These are phyloP conservation scores for Colletotrichum orbiculare DNA, from an alignment of 2,329 filamentous ascomycete genomes.

Conservation along the genomic window DNA sequence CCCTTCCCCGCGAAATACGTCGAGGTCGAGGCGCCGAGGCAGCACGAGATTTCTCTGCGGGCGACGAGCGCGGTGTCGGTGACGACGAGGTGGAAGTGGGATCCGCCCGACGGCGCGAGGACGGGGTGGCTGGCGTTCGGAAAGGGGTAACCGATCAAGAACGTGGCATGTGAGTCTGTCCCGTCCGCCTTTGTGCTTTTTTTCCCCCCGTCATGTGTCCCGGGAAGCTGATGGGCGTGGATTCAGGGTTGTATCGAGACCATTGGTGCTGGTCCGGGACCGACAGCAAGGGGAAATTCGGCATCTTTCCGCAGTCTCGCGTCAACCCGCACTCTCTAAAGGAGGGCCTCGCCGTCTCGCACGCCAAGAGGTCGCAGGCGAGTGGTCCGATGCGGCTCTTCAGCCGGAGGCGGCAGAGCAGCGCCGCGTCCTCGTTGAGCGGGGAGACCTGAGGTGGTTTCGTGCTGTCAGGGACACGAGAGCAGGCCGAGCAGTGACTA, in stretches of 20 bases:
- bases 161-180: conserved; percentile 47
- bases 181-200: neutral
- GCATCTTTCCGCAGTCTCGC: conserved; percentile 53
- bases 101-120: conserved; percentile 29
- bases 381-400: conserved; percentile 21
- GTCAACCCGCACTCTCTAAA: conserved; percentile 43
- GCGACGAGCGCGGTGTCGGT: conserved; percentile 32
- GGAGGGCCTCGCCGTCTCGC: conserved; percentile 1
- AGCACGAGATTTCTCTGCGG: conserved; percentile 32
- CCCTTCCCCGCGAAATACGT: conserved; percentile 44
- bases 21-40: conserved; percentile 42
- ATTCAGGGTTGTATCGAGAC: conserved; percentile 45
- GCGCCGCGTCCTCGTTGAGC: conserved; percentile 17
- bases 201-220: too few species aligned
- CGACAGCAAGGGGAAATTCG: conserved; percentile 51
- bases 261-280: conserved; percentile 56
- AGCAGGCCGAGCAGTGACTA: too few species aligned
- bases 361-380: conserved; percentile 4
- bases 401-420: conserved; percentile 12
- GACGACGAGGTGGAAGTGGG: conserved; percentile 47
- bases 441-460: neutral
- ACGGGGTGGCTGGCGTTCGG: conserved; percentile 46
- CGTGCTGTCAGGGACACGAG: too few species aligned
- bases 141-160: conserved; percentile 62
- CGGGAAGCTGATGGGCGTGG: neutral